phyloP scores from a whole-genome alignment of 495 filamentous ascomycete species.

The Friedmanniomyces endolithicus region DNA sequence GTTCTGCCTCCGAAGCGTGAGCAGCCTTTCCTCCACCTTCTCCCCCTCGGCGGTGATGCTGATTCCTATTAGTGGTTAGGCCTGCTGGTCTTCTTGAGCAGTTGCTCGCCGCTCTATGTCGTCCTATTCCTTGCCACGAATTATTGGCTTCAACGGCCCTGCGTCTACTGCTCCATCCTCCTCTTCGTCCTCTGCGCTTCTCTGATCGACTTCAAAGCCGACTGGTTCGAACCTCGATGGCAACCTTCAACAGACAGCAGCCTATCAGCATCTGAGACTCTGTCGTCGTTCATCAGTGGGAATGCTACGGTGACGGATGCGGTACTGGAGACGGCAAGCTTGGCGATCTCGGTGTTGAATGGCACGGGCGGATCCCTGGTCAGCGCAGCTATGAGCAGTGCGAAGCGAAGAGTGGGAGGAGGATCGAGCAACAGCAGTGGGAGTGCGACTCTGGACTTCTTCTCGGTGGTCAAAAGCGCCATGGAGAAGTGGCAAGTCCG shows the following conservation, averaged over 20 bases:
- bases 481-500: conserved; percentile 29
- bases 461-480: conserved; percentile 23
- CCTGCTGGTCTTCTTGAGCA: conserved; percentile 32
- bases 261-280: conserved; percentile 2
- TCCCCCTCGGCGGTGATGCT: conserved; percentile 5
- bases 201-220: conserved; percentile 32
- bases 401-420: conserved; percentile 15
- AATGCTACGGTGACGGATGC: conserved; percentile 22
- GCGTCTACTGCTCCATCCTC: conserved; percentile 35
- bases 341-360: conserved; percentile 25
- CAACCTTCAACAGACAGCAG: neutral
- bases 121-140: conserved; percentile 32
- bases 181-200: conserved; percentile 32
- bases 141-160: conserved; percentile 33
- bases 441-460: neutral
- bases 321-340: conserved; percentile 21
- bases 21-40: neutral
- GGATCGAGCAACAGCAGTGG: neutral
- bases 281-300: neutral
- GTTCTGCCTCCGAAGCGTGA: neutral
- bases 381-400: conserved; percentile 23
- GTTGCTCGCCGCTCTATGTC: conserved; percentile 32
- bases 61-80: conserved; percentile 21
- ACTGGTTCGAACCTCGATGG: conserved; percentile 32
- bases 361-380: conserved; percentile 23